Evolutionary conservation across 2,329 filamentous ascomycete genomes (phyloP), one percentile per base, ranked within the genome.

Genomic region (Colletotrichum orbiculare): DNA sequence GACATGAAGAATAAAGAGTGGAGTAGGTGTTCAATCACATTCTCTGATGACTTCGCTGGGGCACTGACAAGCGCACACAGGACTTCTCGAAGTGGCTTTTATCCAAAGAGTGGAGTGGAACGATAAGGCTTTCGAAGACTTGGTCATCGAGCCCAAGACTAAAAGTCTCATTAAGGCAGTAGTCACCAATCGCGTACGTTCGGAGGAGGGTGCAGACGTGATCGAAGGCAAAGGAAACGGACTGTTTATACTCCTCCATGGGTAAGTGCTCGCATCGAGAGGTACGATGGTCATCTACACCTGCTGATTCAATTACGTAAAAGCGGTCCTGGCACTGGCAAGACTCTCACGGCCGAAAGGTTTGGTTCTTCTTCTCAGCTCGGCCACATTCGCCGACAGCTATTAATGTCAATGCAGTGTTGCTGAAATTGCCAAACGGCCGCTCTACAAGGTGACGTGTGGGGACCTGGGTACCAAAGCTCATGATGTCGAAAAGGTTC

Each of bases 301-400:
- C 25, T 25, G 11, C 47, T 52, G 15, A 59, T 13, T 25, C 1
- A 7, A 10, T 2, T 6, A 4, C 7, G 25, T 25, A 25, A 25
- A 25, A 62, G 59, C 1, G 69, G 70, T 2, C 77, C 77, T 0
- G 77, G 77, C 2, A 77, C 74, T 0, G 77, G 77, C 10, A 79
- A 79, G 66, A 78, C 77, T 2, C 55, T 78, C 25, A 78, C 77
- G 1, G 77, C 76, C 0, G 75, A 77, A 59, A 74, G 72, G 54
- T 63, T 8, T 35, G 8, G 9, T 1, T 10, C 10, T 34, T 8
- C 34, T 8, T 25, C 1, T 25, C 25, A 5, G 25, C 25, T 25
- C 25, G 25, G 5, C 25, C 25, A 25, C 25, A 25, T 15, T 61
- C 7, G 17, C n/a, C 10, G 6, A 8, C 9, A 15, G 5, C 15